These are phyloP conservation scores for Beta macrorhiza DNA, from an alignment of 179 eudicot species.

Conservation along the genomic window DNA sequence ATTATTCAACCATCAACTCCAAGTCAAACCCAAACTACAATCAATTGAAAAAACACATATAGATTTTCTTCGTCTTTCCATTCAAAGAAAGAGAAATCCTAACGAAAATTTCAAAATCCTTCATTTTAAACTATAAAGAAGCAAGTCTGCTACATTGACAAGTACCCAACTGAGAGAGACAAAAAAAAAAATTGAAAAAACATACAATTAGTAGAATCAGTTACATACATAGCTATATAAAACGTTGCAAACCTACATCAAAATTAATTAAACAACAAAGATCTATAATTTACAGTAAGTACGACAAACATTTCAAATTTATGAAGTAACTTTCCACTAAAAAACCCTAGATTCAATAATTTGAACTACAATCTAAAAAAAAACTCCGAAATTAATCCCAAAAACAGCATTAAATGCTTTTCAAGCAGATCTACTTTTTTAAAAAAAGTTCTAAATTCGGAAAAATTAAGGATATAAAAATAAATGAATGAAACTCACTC, in stretches of 20 bases:
- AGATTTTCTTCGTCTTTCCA: too few relatives aligned
- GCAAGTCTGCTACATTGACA: too few relatives aligned
- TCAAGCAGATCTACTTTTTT: slow-evolving; percentile 24
- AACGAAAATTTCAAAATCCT: too few relatives aligned
- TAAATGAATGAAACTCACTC: slow-evolving; percentile 31
- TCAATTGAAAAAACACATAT: not conserved
- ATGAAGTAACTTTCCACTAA: not conserved
- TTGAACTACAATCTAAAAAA: not conserved
- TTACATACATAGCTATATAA: not conserved
- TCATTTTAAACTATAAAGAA: too few relatives aligned
- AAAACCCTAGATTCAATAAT: not conserved
- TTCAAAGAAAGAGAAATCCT: too few relatives aligned
- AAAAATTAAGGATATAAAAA: not conserved
- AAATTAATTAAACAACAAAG: not conserved
- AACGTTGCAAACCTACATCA: not conserved
- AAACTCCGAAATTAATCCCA: not conserved
- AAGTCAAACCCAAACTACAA: not conserved
- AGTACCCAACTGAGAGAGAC: too few relatives aligned
- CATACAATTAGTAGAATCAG: too few relatives aligned
- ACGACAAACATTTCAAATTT: not conserved
- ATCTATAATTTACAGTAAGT: not conserved
- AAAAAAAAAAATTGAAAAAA: too few relatives aligned
- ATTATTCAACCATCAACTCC: not conserved
- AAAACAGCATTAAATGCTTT: not conserved
- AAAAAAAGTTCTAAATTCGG: not conserved